Percentiles rank a stretch among this genome's conserved stretches.
Evolutionary conservation across 2,329 filamentous ascomycete genomes (phyloP).

Genomic region (Pseudomassariella vexata): DNA sequence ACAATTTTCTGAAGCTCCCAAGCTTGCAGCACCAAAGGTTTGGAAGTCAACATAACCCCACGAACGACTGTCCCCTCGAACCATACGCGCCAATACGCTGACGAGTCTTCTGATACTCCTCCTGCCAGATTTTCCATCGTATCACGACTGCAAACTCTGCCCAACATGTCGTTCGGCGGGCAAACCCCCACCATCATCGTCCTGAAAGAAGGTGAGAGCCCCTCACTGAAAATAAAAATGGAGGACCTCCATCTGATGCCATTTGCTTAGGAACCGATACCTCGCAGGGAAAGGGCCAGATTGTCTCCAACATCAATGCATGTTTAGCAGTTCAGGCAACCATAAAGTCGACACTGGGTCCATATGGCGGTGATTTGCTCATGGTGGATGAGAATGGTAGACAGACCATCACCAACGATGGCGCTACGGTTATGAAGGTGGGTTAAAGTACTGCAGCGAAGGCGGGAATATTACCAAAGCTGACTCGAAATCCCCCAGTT

Average conservation of each 20-base stretch:
- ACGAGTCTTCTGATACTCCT: too few species aligned
- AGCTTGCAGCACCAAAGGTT: constrained; percentile 22
- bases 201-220: constrained; percentile 80
- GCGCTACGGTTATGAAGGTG: constrained; percentile 99
- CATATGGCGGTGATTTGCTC: constrained; percentile 93
- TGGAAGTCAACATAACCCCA: constrained; percentile 12
- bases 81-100: too few species aligned
- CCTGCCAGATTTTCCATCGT: background rate
- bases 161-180: constrained; percentile 87
- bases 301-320: constrained; percentile 97
- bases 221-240: constrained; percentile 12
- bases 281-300: constrained; percentile 94
- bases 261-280: constrained; percentile 75
- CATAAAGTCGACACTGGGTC: constrained; percentile 91
- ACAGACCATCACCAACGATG: constrained; percentile 98
- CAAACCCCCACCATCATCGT: constrained; percentile 98
- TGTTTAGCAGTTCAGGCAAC: constrained; percentile 93
- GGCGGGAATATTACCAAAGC: too few species aligned
- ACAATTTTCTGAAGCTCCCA: constrained; percentile 45
- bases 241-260: constrained; percentile 7
- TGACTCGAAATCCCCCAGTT: too few species aligned
- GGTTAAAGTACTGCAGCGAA: too few species aligned
- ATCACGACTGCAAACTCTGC: too few species aligned
- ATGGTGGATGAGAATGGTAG: constrained; percentile 93
- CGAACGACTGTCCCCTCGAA: background rate